These are phyloP conservation scores for Crithidia fasciculata DNA, from an alignment of 208 protist genomes.

Conservation along the genomic window DNA sequence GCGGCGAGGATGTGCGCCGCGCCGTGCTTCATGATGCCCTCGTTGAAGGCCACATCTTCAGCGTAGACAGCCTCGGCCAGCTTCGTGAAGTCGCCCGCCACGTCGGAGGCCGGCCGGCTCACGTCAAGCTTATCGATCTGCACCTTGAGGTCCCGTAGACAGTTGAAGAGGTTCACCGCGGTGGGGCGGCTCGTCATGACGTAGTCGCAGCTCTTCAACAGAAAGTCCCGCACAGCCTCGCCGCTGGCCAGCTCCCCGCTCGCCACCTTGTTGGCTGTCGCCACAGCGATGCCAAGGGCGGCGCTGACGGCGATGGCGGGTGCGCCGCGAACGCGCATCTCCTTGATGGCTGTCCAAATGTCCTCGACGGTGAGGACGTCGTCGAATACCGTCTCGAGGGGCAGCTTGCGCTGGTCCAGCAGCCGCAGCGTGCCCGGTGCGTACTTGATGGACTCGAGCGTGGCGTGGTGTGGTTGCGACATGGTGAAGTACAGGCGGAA, in stretches of 20 bases:
- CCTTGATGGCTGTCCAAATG: constrained; percentile 89
- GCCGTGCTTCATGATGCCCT: constrained; percentile 91
- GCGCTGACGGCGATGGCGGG: constrained; percentile 96
- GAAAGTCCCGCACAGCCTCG: constrained; percentile 50
- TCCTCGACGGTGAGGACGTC: constrained; percentile 85
- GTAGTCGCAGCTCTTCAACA: constrained; percentile 83
- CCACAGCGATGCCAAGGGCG: constrained; percentile 92
- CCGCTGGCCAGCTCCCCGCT: constrained; percentile 33
- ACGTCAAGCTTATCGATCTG: constrained; percentile 40
- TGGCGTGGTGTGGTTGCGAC: constrained; percentile 52
- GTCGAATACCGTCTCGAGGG: constrained; percentile 82
- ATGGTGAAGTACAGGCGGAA: constrained; percentile 16
- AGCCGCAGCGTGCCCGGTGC: constrained; percentile 56
- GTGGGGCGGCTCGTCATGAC: constrained; percentile 94
- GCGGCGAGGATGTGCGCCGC: constrained; percentile 73
- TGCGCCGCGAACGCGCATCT: constrained; percentile 95
- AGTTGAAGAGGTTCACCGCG: constrained; percentile 96
- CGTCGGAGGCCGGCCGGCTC: constrained; percentile 21
- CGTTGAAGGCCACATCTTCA: constrained; percentile 91
- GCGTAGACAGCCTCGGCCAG: constrained; percentile 89
- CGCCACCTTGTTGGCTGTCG: constrained; percentile 48
- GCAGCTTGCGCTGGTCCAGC: constrained; percentile 88
- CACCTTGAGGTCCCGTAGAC: constrained; percentile 66
- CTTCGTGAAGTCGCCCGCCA: constrained; percentile 64
- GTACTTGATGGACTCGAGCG: constrained; percentile 89